Evolutionary conservation across 371 early-diverging fungal genomes (phyloP), one percentile per base, ranked within the genome.

Genomic region (Rhizopus stolonifer): DNA sequence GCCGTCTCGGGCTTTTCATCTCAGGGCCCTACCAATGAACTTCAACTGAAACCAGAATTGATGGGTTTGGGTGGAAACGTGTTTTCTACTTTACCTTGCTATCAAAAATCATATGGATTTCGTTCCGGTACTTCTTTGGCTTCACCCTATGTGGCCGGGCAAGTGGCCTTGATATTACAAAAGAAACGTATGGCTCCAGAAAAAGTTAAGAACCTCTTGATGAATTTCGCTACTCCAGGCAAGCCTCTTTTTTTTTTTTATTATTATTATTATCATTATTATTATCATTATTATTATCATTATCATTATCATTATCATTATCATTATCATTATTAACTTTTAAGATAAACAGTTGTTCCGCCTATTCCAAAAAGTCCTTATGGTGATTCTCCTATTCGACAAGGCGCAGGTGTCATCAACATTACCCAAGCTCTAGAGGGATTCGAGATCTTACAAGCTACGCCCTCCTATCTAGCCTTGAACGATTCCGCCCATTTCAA

Each of bases 321-420:
- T n/a, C n/a, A n/a, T n/a, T n/a, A n/a, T n/a, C n/a, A n/a, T n/a
- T n/a, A n/a, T n/a, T n/a, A n/a, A n/a, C n/a, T n/a, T n/a, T n/a
- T n/a, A n/a, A n/a, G 31, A 10, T 29, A 29, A 11, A 36, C 53
- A 64, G 69, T 64, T 15, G 49, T 29, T n/a, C 39, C 61, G 26
- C 70, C 70, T 15, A 58, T 70, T 49, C 43, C 56, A 51, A 40
- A 46, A 36, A 18, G 36, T 10, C 34, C 40, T 17, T 60, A 49
- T 57, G 72, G 60, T 48, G 58, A 76, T 42, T 66, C 80, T 54
- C 67, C 72, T 57, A 68, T 68, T 46, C 52, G 67, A 23, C 86
- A 88, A 65, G 92, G 92, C 29, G 78, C 87, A 38, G 92, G 89
- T 39, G 61, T 88, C 17, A 64, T 91, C 43, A 77, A 91, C 67